phyloP scores from a whole-genome alignment of 805 yeast species.

The Schwanniomyces pseudopolymorphus region DNA sequence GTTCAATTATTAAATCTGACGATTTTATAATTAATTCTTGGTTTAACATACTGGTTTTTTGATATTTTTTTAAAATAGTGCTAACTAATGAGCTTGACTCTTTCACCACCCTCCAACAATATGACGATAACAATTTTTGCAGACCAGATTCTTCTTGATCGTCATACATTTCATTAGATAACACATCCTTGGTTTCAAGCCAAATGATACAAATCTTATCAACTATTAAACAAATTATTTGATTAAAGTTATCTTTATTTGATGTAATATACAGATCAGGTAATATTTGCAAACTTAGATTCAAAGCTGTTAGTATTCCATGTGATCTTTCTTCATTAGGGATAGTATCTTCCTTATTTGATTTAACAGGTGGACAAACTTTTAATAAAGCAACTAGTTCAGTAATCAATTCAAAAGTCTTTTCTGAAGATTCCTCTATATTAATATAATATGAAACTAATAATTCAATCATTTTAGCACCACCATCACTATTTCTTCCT shows the following conservation, averaged over 20 bases:
- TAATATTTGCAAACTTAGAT: slow-evolving; percentile 34
- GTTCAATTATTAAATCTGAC: slow-evolving; percentile 61
- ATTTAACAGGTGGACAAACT: slow-evolving; percentile 19
- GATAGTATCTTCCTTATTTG: not conserved
- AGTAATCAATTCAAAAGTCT: slow-evolving; percentile 24
- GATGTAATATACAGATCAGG: slow-evolving; percentile 10
- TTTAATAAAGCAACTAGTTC: slow-evolving; percentile 34
- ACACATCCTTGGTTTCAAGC: slow-evolving; percentile 45
- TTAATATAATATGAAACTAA: slow-evolving; percentile 36
- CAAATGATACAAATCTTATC: slow-evolving; percentile 33
- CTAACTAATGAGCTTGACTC: slow-evolving; percentile 63
- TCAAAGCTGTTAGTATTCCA: slow-evolving; percentile 66
- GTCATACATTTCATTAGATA: slow-evolving; percentile 56
- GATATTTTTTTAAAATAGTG: slow-evolving; percentile 30
- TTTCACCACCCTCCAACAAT: slow-evolving; percentile 80
- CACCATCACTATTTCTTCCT: slow-evolving; percentile 75
- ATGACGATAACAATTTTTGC: slow-evolving; percentile 55
- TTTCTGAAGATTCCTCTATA: slow-evolving; percentile 9
- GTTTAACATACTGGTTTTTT: not conserved
- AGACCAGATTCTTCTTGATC: slow-evolving; percentile 36
- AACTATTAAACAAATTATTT: slow-evolving; percentile 14
- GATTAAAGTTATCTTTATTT: not conserved
- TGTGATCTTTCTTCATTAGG: slow-evolving; percentile 51
- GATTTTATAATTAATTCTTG: slow-evolving; percentile 23
- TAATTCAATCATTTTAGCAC: slow-evolving; percentile 64